phyloP scores from a whole-genome alignment of 176 grass and related monocot genomes.

The Cocos nucifera region DNA sequence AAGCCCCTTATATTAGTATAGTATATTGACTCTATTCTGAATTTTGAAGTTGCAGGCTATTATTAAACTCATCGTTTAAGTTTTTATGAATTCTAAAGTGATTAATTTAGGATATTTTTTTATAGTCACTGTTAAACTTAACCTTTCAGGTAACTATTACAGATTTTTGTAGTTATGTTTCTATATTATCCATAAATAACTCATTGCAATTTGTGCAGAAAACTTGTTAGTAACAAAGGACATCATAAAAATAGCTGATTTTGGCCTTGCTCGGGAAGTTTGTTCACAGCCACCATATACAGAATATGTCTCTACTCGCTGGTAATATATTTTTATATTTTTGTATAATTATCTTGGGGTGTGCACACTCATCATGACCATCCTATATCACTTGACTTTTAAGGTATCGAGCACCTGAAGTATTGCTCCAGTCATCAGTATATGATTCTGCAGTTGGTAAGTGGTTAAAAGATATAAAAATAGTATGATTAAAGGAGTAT shows the following conservation, averaged over 20 bases:
- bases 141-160: too few species aligned
- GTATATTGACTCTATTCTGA: too few species aligned
- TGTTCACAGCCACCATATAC: conserved; percentile 79
- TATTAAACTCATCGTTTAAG: too few species aligned
- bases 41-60: too few species aligned
- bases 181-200: not conserved
- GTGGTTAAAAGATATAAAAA: not conserved
- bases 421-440: conserved; percentile 78
- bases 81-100: too few species aligned
- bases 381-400: conserved; percentile 20
- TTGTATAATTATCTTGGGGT: conserved; percentile 8
- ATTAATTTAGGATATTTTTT: too few species aligned
- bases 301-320: conserved; percentile 98
- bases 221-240: conserved; percentile 93
- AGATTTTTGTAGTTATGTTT: not conserved
- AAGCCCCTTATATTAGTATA: too few species aligned
- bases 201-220: conserved; percentile 29
- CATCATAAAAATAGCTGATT: conserved; percentile 91
- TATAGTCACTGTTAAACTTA: too few species aligned
- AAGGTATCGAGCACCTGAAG: conserved; percentile 98
- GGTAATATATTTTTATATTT: conserved; percentile 22
- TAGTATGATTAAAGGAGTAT: too few species aligned
- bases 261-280: conserved; percentile 91
- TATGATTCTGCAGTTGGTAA: conserved; percentile 94
- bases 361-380: not conserved